Evolutionary conservation across 352 stramenopile species (phyloP), one percentile per base, ranked within the genome.

Genomic region (Globisporangium echinulatum): DNA sequence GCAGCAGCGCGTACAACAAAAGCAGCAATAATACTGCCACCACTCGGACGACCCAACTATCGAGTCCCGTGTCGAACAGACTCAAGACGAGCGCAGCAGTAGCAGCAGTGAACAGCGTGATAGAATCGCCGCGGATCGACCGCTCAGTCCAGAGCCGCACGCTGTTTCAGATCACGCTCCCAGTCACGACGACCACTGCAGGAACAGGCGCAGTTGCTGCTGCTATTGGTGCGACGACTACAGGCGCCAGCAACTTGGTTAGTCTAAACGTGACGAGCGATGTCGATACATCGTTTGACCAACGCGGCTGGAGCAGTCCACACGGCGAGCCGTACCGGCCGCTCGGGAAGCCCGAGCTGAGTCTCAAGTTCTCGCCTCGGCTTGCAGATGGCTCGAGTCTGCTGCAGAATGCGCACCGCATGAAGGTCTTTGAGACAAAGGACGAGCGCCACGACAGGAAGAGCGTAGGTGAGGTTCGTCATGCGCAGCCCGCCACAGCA

Each of bases 241-340:
- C 25, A 25, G 25, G 25, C 25, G 25, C 25, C 25, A 25, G 25
- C 25, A 25, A 25, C 25, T 25, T 25, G 25, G 25, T 25, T 2
- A 25, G 25, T 25, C 25, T 25, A 25, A 46, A 7, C 46, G 46
- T 39, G 1, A 37, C 15, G 13, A 44, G 56, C 9, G 50, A 61
- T 2, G 10, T 33, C 1, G 49, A 66, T 7, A 40, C 36, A 5
- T 51, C 55, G 7, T 36, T 57, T 9, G 69, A 79, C 9, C 66
- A 72, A 13, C 67, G 68, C 3, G 82, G 82, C 5, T 92, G 82
- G 82, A 81, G 76, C 47, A 90, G 82, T 58, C 82, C 82, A 7
- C 72, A 87, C 52, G 79, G 79, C 5, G 74, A 90, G 61, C 82
- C 82, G 1, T 92, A 90, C 50, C 69, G 77, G 0, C 82, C 79